Base-by-base conservation (phyloP, 768 basidiomycete genomes). In the Phaeotremella skinneri region DNA sequence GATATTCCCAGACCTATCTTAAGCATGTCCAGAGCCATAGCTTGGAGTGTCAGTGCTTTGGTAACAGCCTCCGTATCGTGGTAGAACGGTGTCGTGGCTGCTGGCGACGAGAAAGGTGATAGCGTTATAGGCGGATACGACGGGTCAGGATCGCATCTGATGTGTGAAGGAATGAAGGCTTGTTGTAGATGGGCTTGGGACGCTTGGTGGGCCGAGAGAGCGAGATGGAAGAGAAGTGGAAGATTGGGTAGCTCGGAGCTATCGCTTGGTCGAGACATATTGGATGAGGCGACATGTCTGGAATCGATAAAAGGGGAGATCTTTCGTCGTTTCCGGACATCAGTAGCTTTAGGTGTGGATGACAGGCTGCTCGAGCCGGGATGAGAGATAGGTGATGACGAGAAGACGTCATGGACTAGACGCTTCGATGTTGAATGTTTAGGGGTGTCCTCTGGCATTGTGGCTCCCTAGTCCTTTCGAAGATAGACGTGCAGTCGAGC, bases 21-120 rank as follows among this genome's bases (percentile, higher is more conserved):
- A 2, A 73, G 58, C 7, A 68, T 50, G 42, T 73, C 66, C 2
- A 73, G 58, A 23, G 66, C 62, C 0, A 69, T 37, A 0, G 68
- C 27, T 30, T 61, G 63, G 4, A 73, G 56, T 17, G 53, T 58
- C 0, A 68, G 25, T 1, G 64, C 54, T 48, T 68, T 70, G 3
- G 30, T 17, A 4, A 57, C 54, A 0, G 71, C 68, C 1, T 49
- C 4, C 0, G 37, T 23, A 41, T 73, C 71, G 25, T 59, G 62
- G 2, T 9, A 14, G 55, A 57, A 62, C 1, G 49, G 52, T 25
- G 43, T 37, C 49, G 49, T 16, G 30, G 25, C 16, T 27, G 4
- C 9, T 5, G 16, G 5, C 14, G 49, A 9, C 7, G 25, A 31
- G 4, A 26, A 9, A 7, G 25, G 49, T 50, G 49, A 23, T 9